Percentiles rank a stretch among this genome's conserved stretches.
phyloP scores from a whole-genome alignment of 345 rosid genomes.

The Cardamine chenopodiifolia region DNA sequence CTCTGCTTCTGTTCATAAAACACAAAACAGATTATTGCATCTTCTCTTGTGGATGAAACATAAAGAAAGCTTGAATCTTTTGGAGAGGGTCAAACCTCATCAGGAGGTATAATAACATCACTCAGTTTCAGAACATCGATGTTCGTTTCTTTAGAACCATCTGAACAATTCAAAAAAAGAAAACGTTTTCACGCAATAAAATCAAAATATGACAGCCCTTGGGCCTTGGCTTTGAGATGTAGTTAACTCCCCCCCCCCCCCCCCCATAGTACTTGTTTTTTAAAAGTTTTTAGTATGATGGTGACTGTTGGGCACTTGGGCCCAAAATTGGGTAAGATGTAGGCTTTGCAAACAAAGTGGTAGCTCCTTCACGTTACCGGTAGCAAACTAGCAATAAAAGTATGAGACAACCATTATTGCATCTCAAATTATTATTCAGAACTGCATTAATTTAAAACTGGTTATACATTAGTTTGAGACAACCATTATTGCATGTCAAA shows the following conservation, averaged over 20 bases:
- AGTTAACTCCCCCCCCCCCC: too few species aligned
- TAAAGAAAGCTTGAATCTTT: too few species aligned
- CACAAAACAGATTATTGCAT: too few species aligned
- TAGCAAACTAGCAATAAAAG: background rate
- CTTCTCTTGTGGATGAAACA: too few species aligned
- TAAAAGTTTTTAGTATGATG: background rate
- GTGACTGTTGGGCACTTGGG: conserved; percentile 19
- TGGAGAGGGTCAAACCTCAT: too few species aligned
- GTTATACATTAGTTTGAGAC: too few species aligned
- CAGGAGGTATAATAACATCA: too few species aligned
- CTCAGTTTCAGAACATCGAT: background rate
- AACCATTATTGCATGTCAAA: background rate
- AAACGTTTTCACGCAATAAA: too few species aligned
- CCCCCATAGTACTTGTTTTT: background rate
- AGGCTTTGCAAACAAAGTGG: background rate
- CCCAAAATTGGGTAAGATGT: background rate
- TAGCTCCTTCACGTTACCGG: background rate
- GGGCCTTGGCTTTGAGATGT: background rate
- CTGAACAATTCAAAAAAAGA: too few species aligned
- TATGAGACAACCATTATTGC: background rate
- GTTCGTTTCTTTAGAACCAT: background rate
- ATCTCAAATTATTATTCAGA: background rate
- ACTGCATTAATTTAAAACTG: background rate
- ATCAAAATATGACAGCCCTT: background rate
- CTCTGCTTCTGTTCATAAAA: too few species aligned